These are phyloP conservation scores for Ceratocystis lukuohia DNA, from an alignment of 2,329 filamentous ascomycete species.

Conservation along the genomic window DNA sequence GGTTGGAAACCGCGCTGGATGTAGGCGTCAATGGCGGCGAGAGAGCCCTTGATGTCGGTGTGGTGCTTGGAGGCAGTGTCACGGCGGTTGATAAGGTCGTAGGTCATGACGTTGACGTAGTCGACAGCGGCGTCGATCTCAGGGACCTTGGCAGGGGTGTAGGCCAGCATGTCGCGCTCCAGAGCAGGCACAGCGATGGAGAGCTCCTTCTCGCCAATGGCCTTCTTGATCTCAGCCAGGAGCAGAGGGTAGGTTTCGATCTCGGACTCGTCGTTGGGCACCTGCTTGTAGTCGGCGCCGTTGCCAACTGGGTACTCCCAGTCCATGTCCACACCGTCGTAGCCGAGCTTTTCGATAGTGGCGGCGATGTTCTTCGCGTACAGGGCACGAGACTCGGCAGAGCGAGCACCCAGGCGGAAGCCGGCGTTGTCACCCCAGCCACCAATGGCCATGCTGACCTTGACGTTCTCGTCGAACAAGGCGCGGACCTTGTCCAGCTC, in stretches of 20 bases:
- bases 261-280: conserved; percentile 49
- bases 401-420: conserved; percentile 44
- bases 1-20: conserved; percentile 39
- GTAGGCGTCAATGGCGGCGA: conserved; percentile 45
- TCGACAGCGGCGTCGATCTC: conserved; percentile 46
- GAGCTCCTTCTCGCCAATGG: conserved; percentile 42
- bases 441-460: conserved; percentile 57
- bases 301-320: conserved; percentile 56
- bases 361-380: conserved; percentile 52
- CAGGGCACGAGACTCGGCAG: conserved; percentile 36
- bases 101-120: conserved; percentile 56
- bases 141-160: conserved; percentile 43
- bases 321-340: conserved; percentile 53
- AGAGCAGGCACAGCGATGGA: conserved; percentile 57
- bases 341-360: conserved; percentile 48
- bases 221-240: conserved; percentile 42
- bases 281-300: conserved; percentile 53
- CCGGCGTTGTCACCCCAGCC: conserved; percentile 59
- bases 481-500: conserved; percentile 27
- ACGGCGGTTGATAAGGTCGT: conserved; percentile 58
- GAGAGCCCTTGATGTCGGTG: conserved; percentile 43
- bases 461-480: conserved; percentile 39
- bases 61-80: conserved; percentile 52
- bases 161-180: conserved; percentile 53
- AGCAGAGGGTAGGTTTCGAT: conserved; percentile 50